Evolutionary conservation across 345 rosid species (phyloP).

Genomic region (Pistacia vera): DNA sequence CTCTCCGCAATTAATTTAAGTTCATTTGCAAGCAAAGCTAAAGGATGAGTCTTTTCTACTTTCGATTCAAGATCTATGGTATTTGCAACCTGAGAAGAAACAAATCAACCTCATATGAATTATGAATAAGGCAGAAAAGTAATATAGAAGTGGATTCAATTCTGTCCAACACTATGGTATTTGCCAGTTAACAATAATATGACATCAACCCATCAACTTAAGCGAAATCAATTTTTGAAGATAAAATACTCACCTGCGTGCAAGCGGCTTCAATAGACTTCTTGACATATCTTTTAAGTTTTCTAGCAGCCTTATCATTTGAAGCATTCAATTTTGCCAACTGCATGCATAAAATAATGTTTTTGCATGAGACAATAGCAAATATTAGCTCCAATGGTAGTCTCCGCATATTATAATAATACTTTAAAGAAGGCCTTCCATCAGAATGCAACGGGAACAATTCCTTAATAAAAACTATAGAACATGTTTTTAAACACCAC

Average conservation of each 20-base stretch:
- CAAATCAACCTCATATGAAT: constrained; percentile 11
- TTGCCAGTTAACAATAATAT: constrained; percentile 5
- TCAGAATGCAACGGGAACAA: background rate
- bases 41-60: constrained; percentile 60
- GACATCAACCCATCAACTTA: background rate
- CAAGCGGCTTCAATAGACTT: constrained; percentile 71
- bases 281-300: constrained; percentile 62
- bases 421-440: background rate
- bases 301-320: constrained; percentile 45
- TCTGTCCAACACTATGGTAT: background rate
- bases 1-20: constrained; percentile 70
- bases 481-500: background rate
- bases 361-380: constrained; percentile 22
- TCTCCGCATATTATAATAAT: constrained; percentile 4
- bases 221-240: constrained; percentile 4
- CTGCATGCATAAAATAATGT: constrained; percentile 42
- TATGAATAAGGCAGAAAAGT: background rate
- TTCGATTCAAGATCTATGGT: constrained; percentile 55
- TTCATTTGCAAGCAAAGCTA: constrained; percentile 85
- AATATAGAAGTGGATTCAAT: background rate
- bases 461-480: constrained; percentile 3
- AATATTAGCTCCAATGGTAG: constrained; percentile 10
- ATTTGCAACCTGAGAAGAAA: constrained; percentile 54
- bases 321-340: constrained; percentile 42
- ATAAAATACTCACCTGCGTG: constrained; percentile 57